These are phyloP conservation scores for Podila epicladia DNA, from an alignment of 192 early-diverging fungal species.

Conservation along the genomic window DNA sequence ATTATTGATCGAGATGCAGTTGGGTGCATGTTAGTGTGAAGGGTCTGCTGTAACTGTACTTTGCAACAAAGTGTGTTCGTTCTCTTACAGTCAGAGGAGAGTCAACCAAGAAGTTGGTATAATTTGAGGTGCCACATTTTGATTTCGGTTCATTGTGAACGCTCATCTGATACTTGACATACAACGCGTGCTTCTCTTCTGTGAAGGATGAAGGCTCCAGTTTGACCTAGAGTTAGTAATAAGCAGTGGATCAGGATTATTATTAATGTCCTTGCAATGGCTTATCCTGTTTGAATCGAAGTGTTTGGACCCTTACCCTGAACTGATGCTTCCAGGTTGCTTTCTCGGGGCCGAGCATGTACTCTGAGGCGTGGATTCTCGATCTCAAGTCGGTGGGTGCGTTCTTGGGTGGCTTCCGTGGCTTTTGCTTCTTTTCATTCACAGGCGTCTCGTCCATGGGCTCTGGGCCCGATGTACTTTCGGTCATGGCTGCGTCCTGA, in stretches of 20 bases:
- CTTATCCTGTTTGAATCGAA: background rate
- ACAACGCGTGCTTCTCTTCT: constrained; percentile 80
- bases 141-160: constrained; percentile 82
- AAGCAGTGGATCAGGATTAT: background rate
- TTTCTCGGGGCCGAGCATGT: constrained; percentile 18
- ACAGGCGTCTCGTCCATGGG: background rate
- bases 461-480: background rate
- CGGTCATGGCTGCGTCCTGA: constrained; percentile 34
- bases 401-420: constrained; percentile 31
- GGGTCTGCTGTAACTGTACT: background rate
- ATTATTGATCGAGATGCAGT: background rate
- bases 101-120: constrained; percentile 75
- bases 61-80: background rate
- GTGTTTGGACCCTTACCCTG: constrained; percentile 1
- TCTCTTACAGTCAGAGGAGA: constrained; percentile 69
- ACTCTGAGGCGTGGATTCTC: constrained; percentile 41
- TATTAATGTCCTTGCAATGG: background rate
- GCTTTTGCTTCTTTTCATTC: constrained; percentile 49
- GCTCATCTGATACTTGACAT: constrained; percentile 79
- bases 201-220: constrained; percentile 75
- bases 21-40: background rate
- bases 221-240: constrained; percentile 48
- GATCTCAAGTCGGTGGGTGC: constrained; percentile 29
- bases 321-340: constrained; percentile 49
- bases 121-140: constrained; percentile 57